These are phyloP conservation scores for Neonectria punicea DNA, from an alignment of 2,329 filamentous ascomycete genomes.

Conservation along the genomic window DNA sequence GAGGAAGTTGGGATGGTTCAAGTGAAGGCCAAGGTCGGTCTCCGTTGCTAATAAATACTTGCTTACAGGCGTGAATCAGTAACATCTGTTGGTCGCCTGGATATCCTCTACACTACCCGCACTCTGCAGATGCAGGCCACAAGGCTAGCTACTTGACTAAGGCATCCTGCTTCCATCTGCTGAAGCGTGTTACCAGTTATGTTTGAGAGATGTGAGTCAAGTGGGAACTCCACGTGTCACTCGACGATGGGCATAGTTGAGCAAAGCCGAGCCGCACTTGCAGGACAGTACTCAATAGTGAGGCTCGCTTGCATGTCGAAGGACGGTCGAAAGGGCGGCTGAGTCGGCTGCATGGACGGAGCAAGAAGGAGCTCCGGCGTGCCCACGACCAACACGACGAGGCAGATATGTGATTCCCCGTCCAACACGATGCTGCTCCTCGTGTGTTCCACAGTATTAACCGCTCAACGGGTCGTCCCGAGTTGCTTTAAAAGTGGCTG, in stretches of 20 bases:
- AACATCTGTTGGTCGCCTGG: conserved; percentile 1
- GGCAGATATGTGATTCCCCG: not conserved
- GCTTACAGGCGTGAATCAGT: not conserved
- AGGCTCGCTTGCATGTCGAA: conserved; percentile 9
- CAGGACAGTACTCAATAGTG: not conserved
- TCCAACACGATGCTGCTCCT: not conserved
- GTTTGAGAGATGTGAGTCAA: conserved; percentile 16
- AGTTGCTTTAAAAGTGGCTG: not conserved
- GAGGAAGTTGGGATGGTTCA: not conserved
- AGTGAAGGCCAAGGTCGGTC: not conserved
- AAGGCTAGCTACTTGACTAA: conserved; percentile 7
- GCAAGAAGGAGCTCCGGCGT: not conserved
- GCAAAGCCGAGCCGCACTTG: conserved; percentile 10
- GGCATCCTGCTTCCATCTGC: conserved; percentile 3
- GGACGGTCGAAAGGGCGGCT: conserved; percentile 14
- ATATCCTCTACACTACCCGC: not conserved
- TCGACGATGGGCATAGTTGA: conserved; percentile 13
- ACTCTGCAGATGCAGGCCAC: conserved; percentile 4
- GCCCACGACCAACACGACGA: not conserved
- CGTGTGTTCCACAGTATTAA: not conserved
- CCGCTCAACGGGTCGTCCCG: not conserved
- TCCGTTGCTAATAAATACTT: conserved; percentile 6
- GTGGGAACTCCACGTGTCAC: conserved; percentile 23
- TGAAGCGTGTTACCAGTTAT: conserved; percentile 2
- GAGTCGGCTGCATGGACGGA: conserved; percentile 7